Percentiles rank a stretch among this genome's conserved stretches.
phyloP scores from a whole-genome alignment of 805 yeast species.

The Cyberlindnera saturnus region DNA sequence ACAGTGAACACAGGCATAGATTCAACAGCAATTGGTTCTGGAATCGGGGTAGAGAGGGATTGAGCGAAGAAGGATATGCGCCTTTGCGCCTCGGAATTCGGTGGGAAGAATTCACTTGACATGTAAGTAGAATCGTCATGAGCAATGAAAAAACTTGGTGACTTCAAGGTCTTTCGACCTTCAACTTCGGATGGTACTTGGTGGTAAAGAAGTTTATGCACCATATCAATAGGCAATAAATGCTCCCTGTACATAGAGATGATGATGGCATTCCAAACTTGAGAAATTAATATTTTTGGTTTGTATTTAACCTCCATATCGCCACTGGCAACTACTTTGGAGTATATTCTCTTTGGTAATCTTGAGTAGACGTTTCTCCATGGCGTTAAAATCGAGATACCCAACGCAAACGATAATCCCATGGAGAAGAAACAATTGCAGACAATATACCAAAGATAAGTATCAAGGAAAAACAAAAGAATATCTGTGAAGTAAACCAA shows the following conservation, averaged over 20 bases:
- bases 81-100: conserved; percentile 71
- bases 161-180: conserved; percentile 41
- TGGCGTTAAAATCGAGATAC: conserved; percentile 82
- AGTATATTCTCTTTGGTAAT: conserved; percentile 68
- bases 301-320: conserved; percentile 35
- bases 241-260: conserved; percentile 82
- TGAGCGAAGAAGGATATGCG: conserved; percentile 87
- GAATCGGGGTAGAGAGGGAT: conserved; percentile 79
- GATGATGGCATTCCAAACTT: conserved; percentile 80
- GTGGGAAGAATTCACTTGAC: conserved; percentile 52
- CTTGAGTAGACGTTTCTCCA: conserved; percentile 78
- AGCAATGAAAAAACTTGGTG: conserved; percentile 75
- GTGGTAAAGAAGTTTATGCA: conserved; percentile 56
- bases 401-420: conserved; percentile 63
- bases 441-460: conserved; percentile 80
- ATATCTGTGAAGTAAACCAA: conserved; percentile 58
- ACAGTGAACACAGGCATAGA: conserved; percentile 83
- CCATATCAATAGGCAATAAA: conserved; percentile 65
- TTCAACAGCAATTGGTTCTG: conserved; percentile 58
- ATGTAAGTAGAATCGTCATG: conserved; percentile 73
- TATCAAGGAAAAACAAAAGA: conserved; percentile 69
- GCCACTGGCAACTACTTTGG: conserved; percentile 48
- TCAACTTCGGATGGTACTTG: conserved; percentile 24
- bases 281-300: conserved; percentile 55
- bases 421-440: conserved; percentile 74